These are phyloP conservation scores for Mycotypha africana DNA, from an alignment of 371 early-diverging fungal species.

Conservation along the genomic window DNA sequence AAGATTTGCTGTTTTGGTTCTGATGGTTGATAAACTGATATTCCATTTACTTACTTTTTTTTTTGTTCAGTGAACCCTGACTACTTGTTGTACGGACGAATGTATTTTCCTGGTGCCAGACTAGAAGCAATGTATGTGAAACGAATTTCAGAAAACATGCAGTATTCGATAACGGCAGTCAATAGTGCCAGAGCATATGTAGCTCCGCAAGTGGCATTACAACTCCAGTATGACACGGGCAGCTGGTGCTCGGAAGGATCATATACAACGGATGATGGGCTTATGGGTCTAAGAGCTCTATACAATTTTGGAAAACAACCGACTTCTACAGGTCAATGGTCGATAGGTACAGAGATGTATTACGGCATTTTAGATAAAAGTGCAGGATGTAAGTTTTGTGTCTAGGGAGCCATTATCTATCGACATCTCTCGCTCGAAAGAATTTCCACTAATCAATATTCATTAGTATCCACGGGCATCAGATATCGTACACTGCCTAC, in stretches of 20 bases:
- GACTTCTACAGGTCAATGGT: slow-evolving; percentile 55
- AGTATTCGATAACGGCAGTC: slow-evolving; percentile 69
- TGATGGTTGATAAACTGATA: no score
- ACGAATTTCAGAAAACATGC: slow-evolving; percentile 53
- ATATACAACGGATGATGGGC: slow-evolving; percentile 69
- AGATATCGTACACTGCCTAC: slow-evolving; percentile 65
- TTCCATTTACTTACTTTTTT: background rate
- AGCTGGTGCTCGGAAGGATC: slow-evolving; percentile 77
- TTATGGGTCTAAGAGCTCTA: slow-evolving; percentile 73
- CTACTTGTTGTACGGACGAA: slow-evolving; percentile 67
- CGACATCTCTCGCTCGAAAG: no score
- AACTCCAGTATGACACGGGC: slow-evolving; percentile 66
- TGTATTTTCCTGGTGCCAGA: slow-evolving; percentile 72
- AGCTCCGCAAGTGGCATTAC: slow-evolving; percentile 60
- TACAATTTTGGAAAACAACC: slow-evolving; percentile 61
- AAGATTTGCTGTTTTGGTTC: no score
- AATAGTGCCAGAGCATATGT: slow-evolving; percentile 46
- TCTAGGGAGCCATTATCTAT: no score
- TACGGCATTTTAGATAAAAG: slow-evolving; percentile 80
- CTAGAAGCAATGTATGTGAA: slow-evolving; percentile 72
- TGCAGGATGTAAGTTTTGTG: slow-evolving; percentile 83
- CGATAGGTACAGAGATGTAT: slow-evolving; percentile 77
- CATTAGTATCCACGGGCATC: slow-evolving; percentile 69
- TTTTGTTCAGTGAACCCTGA: slow-evolving; percentile 21
- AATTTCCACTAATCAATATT: no score